phyloP scores from a whole-genome alignment of 2,329 filamentous ascomycete genomes.

The Cladorrhinum sp. region DNA sequence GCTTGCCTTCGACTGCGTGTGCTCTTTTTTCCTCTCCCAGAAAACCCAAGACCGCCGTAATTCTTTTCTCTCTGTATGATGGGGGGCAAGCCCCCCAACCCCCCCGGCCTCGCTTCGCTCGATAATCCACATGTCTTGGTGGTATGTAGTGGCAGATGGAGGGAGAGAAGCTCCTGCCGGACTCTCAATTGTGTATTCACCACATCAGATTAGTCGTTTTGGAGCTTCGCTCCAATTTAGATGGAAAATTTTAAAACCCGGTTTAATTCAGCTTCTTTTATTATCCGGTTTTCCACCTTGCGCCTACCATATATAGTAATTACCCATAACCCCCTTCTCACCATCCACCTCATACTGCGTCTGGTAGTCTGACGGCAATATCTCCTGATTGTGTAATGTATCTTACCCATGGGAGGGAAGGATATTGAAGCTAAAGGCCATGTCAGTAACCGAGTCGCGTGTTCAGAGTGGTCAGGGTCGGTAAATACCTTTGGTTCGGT shows the following conservation, averaged over 20 bases:
- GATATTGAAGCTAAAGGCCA: constrained; percentile 79
- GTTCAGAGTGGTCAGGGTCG: not conserved
- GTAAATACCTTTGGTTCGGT: constrained; percentile 89
- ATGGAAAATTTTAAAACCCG: not conserved
- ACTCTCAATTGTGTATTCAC: too few relatives aligned
- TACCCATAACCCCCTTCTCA: not conserved
- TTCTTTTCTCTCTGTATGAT: too few relatives aligned
- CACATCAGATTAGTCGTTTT: not conserved
- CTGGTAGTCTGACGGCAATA: constrained; percentile 90
- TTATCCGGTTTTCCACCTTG: not conserved
- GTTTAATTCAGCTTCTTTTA: not conserved
- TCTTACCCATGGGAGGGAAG: constrained; percentile 91
- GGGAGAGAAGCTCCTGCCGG: too few relatives aligned
- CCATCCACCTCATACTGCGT: constrained; percentile 61
- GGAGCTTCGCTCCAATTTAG: not conserved
- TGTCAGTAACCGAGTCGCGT: not conserved
- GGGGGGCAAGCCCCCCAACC: too few relatives aligned
- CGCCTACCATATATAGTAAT: not conserved
- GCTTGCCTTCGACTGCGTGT: too few relatives aligned
- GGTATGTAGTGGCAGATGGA: too few relatives aligned
- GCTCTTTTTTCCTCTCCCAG: too few relatives aligned
- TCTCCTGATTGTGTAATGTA: constrained; percentile 98
- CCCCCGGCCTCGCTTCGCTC: too few relatives aligned
- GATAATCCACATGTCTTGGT: too few relatives aligned
- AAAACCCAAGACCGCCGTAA: too few relatives aligned